These are phyloP conservation scores for Mycena citricolor DNA, from an alignment of 1,284 basidiomycete species.

Conservation along the genomic window DNA sequence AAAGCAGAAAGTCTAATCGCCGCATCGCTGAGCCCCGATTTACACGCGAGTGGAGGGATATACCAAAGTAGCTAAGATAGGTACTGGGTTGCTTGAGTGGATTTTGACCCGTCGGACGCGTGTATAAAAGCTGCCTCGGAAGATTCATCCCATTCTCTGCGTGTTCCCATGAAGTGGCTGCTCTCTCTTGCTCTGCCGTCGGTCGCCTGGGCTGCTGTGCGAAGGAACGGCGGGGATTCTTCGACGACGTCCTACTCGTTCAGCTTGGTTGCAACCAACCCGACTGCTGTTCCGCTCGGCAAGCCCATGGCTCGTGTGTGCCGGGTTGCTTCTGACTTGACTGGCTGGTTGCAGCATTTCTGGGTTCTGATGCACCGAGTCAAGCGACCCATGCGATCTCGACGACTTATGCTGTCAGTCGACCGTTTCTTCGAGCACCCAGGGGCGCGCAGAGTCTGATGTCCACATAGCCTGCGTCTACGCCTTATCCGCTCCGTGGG, in stretches of 20 bases:
- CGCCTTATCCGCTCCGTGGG: slow-evolving; percentile 43
- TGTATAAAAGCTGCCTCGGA: neutral
- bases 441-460: no score
- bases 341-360: slow-evolving; percentile 39
- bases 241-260: slow-evolving; percentile 33
- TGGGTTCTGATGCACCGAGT: slow-evolving; percentile 41
- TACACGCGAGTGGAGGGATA: slow-evolving; percentile 9
- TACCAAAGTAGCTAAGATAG: neutral
- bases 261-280: slow-evolving; percentile 54
- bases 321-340: no score
- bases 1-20: slow-evolving; percentile 59
- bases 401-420: slow-evolving; percentile 26
- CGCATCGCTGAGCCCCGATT: neutral
- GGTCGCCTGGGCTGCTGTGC: slow-evolving; percentile 33
- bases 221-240: slow-evolving; percentile 9
- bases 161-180: slow-evolving; percentile 36
- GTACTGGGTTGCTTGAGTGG: neutral
- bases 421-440: slow-evolving; percentile 26
- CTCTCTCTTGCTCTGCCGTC: slow-evolving; percentile 33
- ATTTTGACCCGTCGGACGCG: no score
- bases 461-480: slow-evolving; percentile 42
- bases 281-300: slow-evolving; percentile 50
- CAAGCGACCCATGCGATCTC: slow-evolving; percentile 40
- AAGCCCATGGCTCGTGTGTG: no score
- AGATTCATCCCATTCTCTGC: slow-evolving; percentile 21